Evolutionary conservation across 108 stramenopile species (phyloP), one percentile per base, ranked within the genome.

Genomic region (Pelagomonas calceolata): DNA sequence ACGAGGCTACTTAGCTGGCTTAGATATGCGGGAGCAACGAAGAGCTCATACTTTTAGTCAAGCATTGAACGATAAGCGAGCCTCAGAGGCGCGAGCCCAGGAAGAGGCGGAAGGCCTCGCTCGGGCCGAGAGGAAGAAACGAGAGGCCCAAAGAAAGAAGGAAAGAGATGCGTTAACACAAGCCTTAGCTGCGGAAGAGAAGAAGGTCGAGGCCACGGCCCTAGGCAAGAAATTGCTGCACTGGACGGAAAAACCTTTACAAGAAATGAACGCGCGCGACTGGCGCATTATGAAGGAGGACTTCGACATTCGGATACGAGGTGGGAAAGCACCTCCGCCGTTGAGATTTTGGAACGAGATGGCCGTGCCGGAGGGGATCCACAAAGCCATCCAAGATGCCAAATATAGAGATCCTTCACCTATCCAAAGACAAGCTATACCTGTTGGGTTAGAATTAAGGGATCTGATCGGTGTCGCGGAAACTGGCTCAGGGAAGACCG

Each of bases 401-500:
- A 84, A 82, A 15, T 96, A 91, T 71, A 88, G 85, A 64, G 85
- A 95, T 71, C 98, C 98, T 9, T 87, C 88, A 34, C 94, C 98
- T 4, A 97, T 99, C 77, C 98, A 92, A 81, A 33, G 91, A 63
- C 80, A 88, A 81, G 93, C 95, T 4, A 94, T 97, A 63, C 96
- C 98, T 18, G 88, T 94, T 45, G 92, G 95, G 9, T 78, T 99
- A 78, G 90, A 94, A 72, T 78, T 89, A 0, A 70, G 98, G 9
- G 98, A 99, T 77, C 80, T 99, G 84, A 95, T 99, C 66, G 98
- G 95, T 30, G 92, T 96, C 68, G 98, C 98, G 18, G 96, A 97
- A 69, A 99, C 98, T 0, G 98, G 94, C 0, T 85, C 84, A 44
- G 98, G 98, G 32, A 95, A 93, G 77, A 93, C 92, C 18, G 89